Base-by-base conservation (phyloP, 345 rosid genomes). In the Rhizophora mangle region DNA sequence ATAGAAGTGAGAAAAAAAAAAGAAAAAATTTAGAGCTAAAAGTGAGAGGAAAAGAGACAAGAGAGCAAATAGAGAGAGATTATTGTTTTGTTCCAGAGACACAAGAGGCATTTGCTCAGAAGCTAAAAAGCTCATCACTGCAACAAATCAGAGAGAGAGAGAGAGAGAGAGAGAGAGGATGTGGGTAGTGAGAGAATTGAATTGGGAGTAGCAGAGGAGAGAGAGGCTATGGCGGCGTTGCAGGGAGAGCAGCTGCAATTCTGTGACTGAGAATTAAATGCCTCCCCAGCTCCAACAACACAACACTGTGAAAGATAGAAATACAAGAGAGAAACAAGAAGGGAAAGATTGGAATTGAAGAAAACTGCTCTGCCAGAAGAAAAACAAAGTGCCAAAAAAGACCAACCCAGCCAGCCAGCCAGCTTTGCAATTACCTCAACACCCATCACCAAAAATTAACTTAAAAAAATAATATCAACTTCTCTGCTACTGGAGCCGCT, bases 191-290 rank as follows among this genome's bases (percentile, higher is more conserved):
- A 68, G 74, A 74, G 76, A 74, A 65, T 76, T 81, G 69, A 82
- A 74, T 79, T 78, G 49, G 62, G 31, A 3, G 79, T 74, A 68
- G 81, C 84, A 78, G 85, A 77, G 77, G 81, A 78, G 68, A 82
- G 84, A 75, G 72, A 21, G 65, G 66, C 62, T 79, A 84, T 82
- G 91, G 86, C 96, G 91, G 96, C 96, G 87, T 81, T 83, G 96
- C 86, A 83, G 87, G 74, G 78, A 79, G 65, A 78, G 69, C 78
- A 72, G 86, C 77, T 79, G 78, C 74, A 76, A 79, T 79, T 62
- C 72, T 68, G 72, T 49, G 74, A 61, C 71, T 71, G 57, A 43
- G 22, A 77, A 80, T 77, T 72, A 36, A 65, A 65, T 76, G 67
- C 43, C n/a, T 21, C 46, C 24, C 7, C 32, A 26, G 36, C 26